These are phyloP conservation scores for Aspergillus aculeatinus DNA, from an alignment of 2,329 filamentous ascomycete genomes.

Conservation along the genomic window DNA sequence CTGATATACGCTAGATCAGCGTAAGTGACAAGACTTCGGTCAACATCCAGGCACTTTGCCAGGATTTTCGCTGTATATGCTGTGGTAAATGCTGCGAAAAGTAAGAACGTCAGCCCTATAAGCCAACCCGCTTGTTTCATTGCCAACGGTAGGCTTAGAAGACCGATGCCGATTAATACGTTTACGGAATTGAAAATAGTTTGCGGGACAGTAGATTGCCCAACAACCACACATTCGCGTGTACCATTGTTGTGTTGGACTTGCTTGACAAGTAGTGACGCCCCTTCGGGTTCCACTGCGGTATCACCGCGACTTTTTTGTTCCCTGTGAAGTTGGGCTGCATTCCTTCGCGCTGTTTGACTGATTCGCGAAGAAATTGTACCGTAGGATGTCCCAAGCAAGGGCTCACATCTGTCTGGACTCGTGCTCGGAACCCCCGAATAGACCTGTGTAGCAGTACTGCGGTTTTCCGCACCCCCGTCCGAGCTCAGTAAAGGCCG, in stretches of 20 bases:
- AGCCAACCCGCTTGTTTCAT: constrained; percentile 88
- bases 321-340: constrained; percentile 54
- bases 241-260: constrained; percentile 82
- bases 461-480: constrained; percentile 28
- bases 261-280: constrained; percentile 82
- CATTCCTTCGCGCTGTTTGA: constrained; percentile 57
- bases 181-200: constrained; percentile 97
- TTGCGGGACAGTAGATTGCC: constrained; percentile 92
- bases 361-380: constrained; percentile 58
- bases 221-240: constrained; percentile 78
- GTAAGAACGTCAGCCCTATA: constrained; percentile 72
- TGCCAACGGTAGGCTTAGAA: constrained; percentile 84
- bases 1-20: constrained; percentile 90
- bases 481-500: constrained; percentile 31
- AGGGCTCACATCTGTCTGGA: constrained; percentile 44
- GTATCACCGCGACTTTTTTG: constrained; percentile 48
- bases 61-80: constrained; percentile 82
- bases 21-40: constrained; percentile 85
- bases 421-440: constrained; percentile 21
- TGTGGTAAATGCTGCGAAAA: constrained; percentile 72
- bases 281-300: constrained; percentile 58
- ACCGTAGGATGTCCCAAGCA: constrained; percentile 63
- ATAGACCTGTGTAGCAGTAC: constrained; percentile 11
- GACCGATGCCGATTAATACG: constrained; percentile 83
- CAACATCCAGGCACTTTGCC: constrained; percentile 83